Evolutionary conservation across 2,329 filamentous ascomycete genomes (phyloP).

Genomic region (Arthrinium puccinioides): DNA sequence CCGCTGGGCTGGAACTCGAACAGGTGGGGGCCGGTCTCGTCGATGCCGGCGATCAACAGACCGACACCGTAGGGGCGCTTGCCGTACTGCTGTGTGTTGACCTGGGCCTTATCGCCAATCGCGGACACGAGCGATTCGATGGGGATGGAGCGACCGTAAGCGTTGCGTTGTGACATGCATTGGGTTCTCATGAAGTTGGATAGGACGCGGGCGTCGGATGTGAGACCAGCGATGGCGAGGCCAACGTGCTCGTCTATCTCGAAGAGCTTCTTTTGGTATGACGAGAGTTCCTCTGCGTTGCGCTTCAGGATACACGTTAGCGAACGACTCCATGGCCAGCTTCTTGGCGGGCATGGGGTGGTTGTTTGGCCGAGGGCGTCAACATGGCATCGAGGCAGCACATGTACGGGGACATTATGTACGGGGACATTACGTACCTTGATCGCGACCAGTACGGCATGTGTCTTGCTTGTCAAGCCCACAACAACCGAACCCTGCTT

Average conservation of each 20-base stretch:
- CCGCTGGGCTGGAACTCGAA: constrained; percentile 98
- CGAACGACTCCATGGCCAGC: no score
- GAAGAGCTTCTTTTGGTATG: constrained; percentile 99
- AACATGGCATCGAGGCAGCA: no score
- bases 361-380: no score
- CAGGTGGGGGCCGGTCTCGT: constrained; percentile 88
- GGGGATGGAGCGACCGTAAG: constrained; percentile 89
- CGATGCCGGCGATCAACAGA: constrained; percentile 84
- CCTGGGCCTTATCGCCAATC: constrained; percentile 94
- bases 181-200: constrained; percentile 99
- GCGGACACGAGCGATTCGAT: constrained; percentile 82
- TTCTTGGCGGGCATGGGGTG: no score
- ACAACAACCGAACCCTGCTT: constrained; percentile 99
- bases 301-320: constrained; percentile 62
- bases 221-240: constrained; percentile 91
- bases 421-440: no score
- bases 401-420: no score
- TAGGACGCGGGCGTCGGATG: constrained; percentile 94
- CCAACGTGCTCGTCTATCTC: constrained; percentile 92
- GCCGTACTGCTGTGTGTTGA: constrained; percentile 96
- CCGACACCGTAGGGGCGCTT: constrained; percentile 95
- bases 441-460: constrained; percentile 89
- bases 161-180: constrained; percentile 89
- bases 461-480: constrained; percentile 94
- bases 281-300: constrained; percentile 98